phyloP scores from a whole-genome alignment of 345 rosid genomes.

The Noccaea bulbosa region DNA sequence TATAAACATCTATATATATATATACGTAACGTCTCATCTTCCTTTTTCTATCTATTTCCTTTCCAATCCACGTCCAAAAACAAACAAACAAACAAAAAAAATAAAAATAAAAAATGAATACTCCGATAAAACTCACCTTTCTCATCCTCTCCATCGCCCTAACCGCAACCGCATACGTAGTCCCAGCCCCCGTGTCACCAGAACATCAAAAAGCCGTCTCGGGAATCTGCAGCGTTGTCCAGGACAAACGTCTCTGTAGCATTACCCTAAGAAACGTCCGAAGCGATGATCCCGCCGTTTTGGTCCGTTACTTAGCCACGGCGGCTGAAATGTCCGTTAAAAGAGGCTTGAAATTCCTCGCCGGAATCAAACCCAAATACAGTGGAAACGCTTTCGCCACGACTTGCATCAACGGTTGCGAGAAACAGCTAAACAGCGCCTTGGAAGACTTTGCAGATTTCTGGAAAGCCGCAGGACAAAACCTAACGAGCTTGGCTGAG shows the following conservation, averaged over 20 bases:
- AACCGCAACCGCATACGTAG: constrained; percentile 32
- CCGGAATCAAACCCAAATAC: constrained; percentile 38
- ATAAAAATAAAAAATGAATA: constrained; percentile 28
- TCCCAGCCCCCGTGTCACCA: constrained; percentile 36
- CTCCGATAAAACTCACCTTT: constrained; percentile 44
- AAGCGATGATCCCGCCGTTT: constrained; percentile 55
- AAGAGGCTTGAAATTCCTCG: constrained; percentile 47
- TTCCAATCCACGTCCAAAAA: constrained; percentile 45
- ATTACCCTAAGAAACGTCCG: constrained; percentile 47
- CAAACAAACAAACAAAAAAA: background rate
- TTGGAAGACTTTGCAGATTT: constrained; percentile 44
- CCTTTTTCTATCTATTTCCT: constrained; percentile 34
- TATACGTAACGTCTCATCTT: constrained; percentile 17
- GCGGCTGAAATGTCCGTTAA: constrained; percentile 47
- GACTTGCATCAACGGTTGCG: constrained; percentile 31
- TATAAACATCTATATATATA: constrained; percentile 12
- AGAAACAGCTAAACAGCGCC: constrained; percentile 37
- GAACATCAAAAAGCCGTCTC: constrained; percentile 47
- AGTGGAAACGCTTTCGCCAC: constrained; percentile 37
- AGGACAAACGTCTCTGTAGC: constrained; percentile 56
- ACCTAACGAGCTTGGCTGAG: constrained; percentile 38
- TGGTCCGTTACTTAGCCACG: constrained; percentile 44
- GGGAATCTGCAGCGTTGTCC: constrained; percentile 52
- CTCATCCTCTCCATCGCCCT: constrained; percentile 37
- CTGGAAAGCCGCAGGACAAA: constrained; percentile 42